Evolutionary conservation across 352 stramenopile genomes (phyloP).

Genomic region (Globisporangium parvum): DNA sequence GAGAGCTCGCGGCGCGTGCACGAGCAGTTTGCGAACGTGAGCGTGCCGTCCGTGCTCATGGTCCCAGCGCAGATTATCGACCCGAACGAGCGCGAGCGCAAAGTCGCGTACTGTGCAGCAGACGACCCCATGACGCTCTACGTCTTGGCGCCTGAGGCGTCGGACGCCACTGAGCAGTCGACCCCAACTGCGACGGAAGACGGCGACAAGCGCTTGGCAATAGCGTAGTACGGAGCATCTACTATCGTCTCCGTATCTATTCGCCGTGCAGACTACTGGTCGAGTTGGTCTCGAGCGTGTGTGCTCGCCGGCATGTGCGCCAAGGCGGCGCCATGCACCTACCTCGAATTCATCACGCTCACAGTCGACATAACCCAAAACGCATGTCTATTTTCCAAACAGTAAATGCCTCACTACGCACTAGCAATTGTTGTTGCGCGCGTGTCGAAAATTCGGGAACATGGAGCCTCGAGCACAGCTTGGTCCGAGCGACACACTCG

Average conservation of each 20-base stretch:
- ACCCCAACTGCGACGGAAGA: neutral
- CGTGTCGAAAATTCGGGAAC: slow-evolving; percentile 15
- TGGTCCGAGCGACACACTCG: neutral
- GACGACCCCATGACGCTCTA: slow-evolving; percentile 74
- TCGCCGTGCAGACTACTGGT: no score
- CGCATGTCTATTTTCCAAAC: neutral
- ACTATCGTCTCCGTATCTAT: no score
- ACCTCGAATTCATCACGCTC: neutral
- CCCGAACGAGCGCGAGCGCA: slow-evolving; percentile 18
- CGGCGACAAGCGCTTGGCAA: neutral
- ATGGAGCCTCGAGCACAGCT: neutral
- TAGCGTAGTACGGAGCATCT: no score
- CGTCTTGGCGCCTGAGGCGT: slow-evolving; percentile 17
- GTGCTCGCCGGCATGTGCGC: no score
- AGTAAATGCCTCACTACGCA: neutral
- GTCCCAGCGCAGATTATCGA: slow-evolving; percentile 53
- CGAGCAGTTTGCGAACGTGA: slow-evolving; percentile 43
- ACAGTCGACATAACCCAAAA: neutral
- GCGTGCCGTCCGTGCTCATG: slow-evolving; percentile 58
- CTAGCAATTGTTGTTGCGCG: neutral
- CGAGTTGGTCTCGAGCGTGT: no score
- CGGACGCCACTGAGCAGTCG: neutral
- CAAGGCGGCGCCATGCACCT: no score
- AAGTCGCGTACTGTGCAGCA: slow-evolving; percentile 44
- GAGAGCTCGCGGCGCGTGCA: slow-evolving; percentile 44